Conservation (phyloP, 768 basidiomycete genomes). For the Mycena floridula region DNA sequence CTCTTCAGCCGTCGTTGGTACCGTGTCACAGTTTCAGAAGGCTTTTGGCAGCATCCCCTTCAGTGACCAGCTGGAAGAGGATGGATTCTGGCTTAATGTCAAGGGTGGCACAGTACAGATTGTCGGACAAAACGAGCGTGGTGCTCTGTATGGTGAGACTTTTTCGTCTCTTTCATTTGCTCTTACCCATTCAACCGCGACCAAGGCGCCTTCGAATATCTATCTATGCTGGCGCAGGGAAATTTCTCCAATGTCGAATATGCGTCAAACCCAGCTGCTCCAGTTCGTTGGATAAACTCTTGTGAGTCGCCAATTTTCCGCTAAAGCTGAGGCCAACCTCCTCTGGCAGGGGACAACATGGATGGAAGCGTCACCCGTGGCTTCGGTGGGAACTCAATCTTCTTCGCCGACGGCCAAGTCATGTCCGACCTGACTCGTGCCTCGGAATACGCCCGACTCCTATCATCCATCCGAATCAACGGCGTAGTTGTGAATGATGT, state of each 20-base stretch:
- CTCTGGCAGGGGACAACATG: conserved; percentile 12
- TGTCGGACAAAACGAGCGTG: conserved; percentile 11
- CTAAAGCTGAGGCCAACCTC: conserved; percentile 4
- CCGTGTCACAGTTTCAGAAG: conserved; percentile 9
- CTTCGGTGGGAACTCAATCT: conserved; percentile 10
- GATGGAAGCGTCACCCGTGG: conserved; percentile 12
- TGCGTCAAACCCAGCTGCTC: conserved; percentile 12
- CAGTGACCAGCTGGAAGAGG: conserved; percentile 6
- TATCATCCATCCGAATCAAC: conserved; percentile 12
- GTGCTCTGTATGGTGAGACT: conserved; percentile 12
- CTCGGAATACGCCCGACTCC: conserved; percentile 10
- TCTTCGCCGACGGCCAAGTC: conserved; percentile 9
- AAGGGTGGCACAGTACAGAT: conserved; percentile 11
- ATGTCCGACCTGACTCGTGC: conserved; percentile 11
- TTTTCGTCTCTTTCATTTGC: no score
- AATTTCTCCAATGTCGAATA: conserved; percentile 12
- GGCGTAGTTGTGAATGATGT: conserved; percentile 11
- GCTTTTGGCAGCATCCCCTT: conserved; percentile 10
- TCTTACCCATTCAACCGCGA: no score
- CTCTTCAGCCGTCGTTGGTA: conserved; percentile 10
- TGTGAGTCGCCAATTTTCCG: conserved; percentile 8
- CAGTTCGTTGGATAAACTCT: conserved; percentile 12
- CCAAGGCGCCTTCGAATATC: conserved; percentile 13
- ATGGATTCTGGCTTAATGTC: conserved; percentile 13
- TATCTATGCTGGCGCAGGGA: conserved; percentile 12